Conservation (phyloP, 2,329 filamentous ascomycete genomes). For the Diaporthe amygdali region DNA sequence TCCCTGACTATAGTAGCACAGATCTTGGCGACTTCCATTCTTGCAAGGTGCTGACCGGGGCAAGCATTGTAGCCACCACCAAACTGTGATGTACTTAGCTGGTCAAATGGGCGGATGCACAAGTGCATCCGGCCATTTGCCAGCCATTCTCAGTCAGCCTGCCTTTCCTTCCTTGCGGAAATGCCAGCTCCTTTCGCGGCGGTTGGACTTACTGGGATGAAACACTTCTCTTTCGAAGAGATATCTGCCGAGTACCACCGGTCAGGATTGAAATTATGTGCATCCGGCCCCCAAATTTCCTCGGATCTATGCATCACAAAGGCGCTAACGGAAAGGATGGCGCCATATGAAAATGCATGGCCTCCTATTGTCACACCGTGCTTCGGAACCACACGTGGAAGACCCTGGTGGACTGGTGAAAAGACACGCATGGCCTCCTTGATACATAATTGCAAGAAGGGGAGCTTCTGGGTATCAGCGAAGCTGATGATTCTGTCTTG, state of each 20-base stretch:
- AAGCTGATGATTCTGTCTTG: slow-evolving; percentile 29
- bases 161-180: too few species aligned
- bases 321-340: slow-evolving; percentile 31
- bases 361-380: slow-evolving; percentile 34
- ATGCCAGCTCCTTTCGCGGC: neutral
- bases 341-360: slow-evolving; percentile 33
- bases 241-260: slow-evolving; percentile 29
- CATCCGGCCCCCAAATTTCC: slow-evolving; percentile 31
- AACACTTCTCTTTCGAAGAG: slow-evolving; percentile 28
- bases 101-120: too few species aligned
- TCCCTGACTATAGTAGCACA: neutral
- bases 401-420: slow-evolving; percentile 33
- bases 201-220: slow-evolving; percentile 28
- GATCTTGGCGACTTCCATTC: slow-evolving; percentile 10
- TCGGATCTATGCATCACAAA: slow-evolving; percentile 35
- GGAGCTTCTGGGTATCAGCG: slow-evolving; percentile 35
- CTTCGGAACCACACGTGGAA: slow-evolving; percentile 33
- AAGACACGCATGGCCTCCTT: slow-evolving; percentile 35
- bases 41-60: neutral
- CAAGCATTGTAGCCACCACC: slow-evolving; percentile 4
- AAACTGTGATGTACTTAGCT: neutral
- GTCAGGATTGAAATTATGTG: slow-evolving; percentile 29
- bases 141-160: too few species aligned
- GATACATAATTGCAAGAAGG: slow-evolving; percentile 40
- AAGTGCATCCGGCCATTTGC: too few species aligned